Percentiles rank a stretch among this genome's conserved stretches.
Evolutionary conservation across 2,329 filamentous ascomycete genomes (phyloP).

Genomic region (Xylariomycetidae sp.): DNA sequence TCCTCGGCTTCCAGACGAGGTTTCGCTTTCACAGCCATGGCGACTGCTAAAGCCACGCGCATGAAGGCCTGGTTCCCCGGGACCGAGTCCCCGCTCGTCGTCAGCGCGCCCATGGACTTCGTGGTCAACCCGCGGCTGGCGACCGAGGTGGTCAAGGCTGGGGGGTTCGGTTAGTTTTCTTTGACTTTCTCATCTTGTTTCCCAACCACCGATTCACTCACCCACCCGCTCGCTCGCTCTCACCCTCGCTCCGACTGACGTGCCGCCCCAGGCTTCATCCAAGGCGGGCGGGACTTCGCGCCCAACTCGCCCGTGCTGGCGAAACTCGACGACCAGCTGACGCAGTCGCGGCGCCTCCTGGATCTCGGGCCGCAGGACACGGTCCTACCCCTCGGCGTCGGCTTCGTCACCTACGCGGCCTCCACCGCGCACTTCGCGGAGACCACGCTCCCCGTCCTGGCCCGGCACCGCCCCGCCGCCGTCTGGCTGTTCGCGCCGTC

Average conservation of each 20-base stretch:
- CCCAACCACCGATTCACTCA: neutral
- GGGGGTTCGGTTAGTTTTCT: constrained; percentile 35
- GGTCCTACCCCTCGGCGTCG: constrained; percentile 49
- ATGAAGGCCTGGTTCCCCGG: constrained; percentile 31
- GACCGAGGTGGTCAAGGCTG: constrained; percentile 33
- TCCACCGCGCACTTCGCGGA: constrained; percentile 32
- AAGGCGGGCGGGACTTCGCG: constrained; percentile 27
- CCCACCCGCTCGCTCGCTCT: neutral
- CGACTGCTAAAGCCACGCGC: constrained; percentile 8
- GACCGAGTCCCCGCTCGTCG: constrained; percentile 30
- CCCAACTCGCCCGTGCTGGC: constrained; percentile 22
- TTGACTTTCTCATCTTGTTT: neutral
- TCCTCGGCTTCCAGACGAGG: too few relatives aligned
- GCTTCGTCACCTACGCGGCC: constrained; percentile 53
- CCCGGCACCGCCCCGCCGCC: constrained; percentile 47
- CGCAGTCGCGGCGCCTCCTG: constrained; percentile 19
- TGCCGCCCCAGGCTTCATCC: constrained; percentile 24
- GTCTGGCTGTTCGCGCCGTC: constrained; percentile 63
- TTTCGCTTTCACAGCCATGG: constrained; percentile 4
- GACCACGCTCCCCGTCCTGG: constrained; percentile 45
- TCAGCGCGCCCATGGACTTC: constrained; percentile 36
- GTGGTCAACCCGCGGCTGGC: constrained; percentile 32
- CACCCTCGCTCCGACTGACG: constrained; percentile 3
- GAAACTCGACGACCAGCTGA: constrained; percentile 27
- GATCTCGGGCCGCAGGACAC: constrained; percentile 1